Percentiles rank a stretch among this genome's conserved stretches.
These are phyloP conservation scores for Orbilia blumenaviensis DNA, from an alignment of 2,329 filamentous ascomycete species.

Conservation along the genomic window DNA sequence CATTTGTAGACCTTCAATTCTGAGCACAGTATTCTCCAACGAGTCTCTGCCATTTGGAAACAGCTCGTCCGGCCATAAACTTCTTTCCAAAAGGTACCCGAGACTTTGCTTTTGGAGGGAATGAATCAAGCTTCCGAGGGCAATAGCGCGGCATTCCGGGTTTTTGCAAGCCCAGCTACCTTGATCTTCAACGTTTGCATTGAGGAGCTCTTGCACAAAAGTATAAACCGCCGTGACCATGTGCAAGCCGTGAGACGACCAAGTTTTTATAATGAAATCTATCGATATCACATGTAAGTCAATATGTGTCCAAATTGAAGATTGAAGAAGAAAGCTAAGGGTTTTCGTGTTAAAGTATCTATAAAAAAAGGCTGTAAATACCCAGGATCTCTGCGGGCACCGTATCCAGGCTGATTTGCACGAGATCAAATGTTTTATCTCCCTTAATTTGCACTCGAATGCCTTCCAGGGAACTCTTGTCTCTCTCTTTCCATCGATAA, in stretches of 20 bases:
- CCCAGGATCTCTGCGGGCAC: conserved; percentile 13
- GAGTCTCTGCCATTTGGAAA: not conserved
- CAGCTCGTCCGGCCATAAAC: not conserved
- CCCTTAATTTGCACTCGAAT: not conserved
- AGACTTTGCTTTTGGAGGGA: not conserved
- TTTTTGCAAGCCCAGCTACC: not conserved
- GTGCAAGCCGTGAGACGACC: not conserved
- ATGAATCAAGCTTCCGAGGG: conserved; percentile 6
- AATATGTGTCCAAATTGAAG: too few species aligned
- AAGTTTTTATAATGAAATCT: not conserved
- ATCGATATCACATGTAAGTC: too few species aligned
- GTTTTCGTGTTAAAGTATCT: too few species aligned
- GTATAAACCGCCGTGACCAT: not conserved
- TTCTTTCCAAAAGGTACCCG: not conserved
- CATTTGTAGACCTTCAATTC: not conserved
- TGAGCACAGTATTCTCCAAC: not conserved
- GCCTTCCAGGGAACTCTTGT: not conserved
- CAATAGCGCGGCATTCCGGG: not conserved
- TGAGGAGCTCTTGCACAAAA: not conserved
- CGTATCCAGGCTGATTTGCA: not conserved
- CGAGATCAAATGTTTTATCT: not conserved
- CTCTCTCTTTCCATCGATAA: not conserved
- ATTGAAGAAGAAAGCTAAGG: too few species aligned
- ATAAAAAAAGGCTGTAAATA: too few species aligned
- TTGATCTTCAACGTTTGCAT: not conserved